Percentiles rank a stretch among this genome's conserved stretches.
Conservation (phyloP, 2,329 filamentous ascomycete species). For the Aspergillus pseudonomiae region DNA sequence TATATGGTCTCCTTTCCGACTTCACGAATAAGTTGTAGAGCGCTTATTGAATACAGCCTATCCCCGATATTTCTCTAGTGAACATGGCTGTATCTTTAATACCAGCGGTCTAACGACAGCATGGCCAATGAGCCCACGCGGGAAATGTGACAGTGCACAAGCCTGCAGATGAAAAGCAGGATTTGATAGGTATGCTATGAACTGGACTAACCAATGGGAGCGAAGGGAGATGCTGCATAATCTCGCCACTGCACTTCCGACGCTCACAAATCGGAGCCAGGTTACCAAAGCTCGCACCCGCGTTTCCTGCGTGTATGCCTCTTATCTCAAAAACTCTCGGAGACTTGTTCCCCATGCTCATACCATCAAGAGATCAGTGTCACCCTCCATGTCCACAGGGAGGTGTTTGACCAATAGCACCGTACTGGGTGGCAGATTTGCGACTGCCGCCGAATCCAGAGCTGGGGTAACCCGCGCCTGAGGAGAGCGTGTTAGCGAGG, state of each 20-base stretch:
- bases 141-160: not conserved
- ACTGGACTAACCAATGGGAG: not conserved
- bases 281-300: not conserved
- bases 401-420: conserved; percentile 50
- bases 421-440: conserved; percentile 37
- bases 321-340: not conserved
- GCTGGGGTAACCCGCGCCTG: conserved; percentile 27
- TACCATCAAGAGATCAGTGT: conserved; percentile 20
- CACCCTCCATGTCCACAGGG: conserved; percentile 53
- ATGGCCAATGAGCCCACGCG: not conserved
- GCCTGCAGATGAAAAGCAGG: not conserved
- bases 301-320: not conserved
- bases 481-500: conserved; percentile 34
- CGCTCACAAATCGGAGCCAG: not conserved
- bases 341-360: not conserved
- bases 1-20: not conserved
- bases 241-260: not conserved
- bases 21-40: conserved; percentile 2
- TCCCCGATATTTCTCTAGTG: not conserved
- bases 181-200: not conserved
- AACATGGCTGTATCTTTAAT: not conserved
- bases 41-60: not conserved
- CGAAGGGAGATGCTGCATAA: not conserved
- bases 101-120: not conserved
- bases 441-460: conserved; percentile 29